phyloP scores from a whole-genome alignment of 73 alveolate species.

The Paramecium primaurelia region DNA sequence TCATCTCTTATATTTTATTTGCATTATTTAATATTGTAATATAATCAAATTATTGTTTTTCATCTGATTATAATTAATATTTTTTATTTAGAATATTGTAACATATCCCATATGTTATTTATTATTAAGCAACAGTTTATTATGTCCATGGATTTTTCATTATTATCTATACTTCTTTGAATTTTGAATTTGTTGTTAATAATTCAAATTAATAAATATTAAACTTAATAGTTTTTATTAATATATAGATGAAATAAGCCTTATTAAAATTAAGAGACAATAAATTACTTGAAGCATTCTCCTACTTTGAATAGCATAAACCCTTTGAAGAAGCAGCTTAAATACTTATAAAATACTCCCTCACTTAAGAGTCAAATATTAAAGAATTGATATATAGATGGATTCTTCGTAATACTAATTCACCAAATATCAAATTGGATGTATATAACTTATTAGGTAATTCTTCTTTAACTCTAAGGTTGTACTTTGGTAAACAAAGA shows the following conservation, averaged over 20 bases:
- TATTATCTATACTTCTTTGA: not conserved
- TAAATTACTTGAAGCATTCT: not conserved
- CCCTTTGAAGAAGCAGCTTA: not conserved
- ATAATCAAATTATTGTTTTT: not conserved
- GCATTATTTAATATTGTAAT: not conserved
- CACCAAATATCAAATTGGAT: not conserved
- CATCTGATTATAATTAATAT: not conserved
- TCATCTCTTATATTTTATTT: not conserved
- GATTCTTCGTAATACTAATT: not conserved
- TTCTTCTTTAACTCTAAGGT: not conserved
- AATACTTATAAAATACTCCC: not conserved
- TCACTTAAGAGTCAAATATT: not conserved
- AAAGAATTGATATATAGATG: not conserved
- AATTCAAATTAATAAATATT: not conserved
- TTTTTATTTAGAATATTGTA: not conserved
- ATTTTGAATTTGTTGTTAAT: not conserved
- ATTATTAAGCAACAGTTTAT: not conserved
- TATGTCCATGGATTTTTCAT: constrained; percentile 13
- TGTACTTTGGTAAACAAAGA: not conserved
- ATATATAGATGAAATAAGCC: not conserved
- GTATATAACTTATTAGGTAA: constrained; percentile 14
- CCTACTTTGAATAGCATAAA: not conserved
- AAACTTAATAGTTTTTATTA: not conserved
- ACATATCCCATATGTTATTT: not conserved
- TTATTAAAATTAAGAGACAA: not conserved